Base-by-base conservation (phyloP, 2,329 filamentous ascomycete species). In the Scedosporium boydii region DNA sequence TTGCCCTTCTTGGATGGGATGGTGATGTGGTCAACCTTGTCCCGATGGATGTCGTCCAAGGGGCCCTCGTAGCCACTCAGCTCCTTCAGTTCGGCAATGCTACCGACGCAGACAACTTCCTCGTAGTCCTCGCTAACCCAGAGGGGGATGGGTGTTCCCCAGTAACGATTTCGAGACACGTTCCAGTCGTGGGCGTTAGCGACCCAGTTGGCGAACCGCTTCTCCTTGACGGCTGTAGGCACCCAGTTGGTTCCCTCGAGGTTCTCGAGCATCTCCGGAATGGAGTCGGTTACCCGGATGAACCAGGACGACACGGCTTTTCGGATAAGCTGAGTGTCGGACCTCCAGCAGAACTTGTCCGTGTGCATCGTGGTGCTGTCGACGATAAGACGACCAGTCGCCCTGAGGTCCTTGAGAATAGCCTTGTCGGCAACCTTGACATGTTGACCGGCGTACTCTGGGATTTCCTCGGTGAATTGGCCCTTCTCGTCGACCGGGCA, bases 401-500 rank as follows among this genome's bases (percentile, higher is more conserved):
- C 60, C 16, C 67, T 59, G 44, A 70, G 62, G 58, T 69, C 68
- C 44, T 67, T 69, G 27, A 70, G 61, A 61, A 70, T 70, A n/a
- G 61, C 61, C 61, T 69, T 69, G 44, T 70, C 68, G 9, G 69
- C 69, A 27, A 56, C 62, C 62, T 71, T 70, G 59, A 71, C 69
- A 58, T 70, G 66, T 27, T 65, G 64, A 1, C 69, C 69, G 27
- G 61, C 67, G 51, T 68, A 71, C 2, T 70, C 67, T 5, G 66
- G 62, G 6, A 71, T 63, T 42, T 70, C 67, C 6, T 65, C 60
- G 4, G 69, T 71, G 48, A 70, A 71, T 26, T 63, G 65, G 16
- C 68, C 69, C 53, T 69, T 69, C 12, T 87, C 83, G 68, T 90
- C 85, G 23, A 91, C 86, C 6, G 88, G 88, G 69, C 89, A 89